Evolutionary conservation across 179 eudicot genomes (phyloP), one percentile per base, ranked within the genome.

Genomic region (Dionaea muscipula): DNA sequence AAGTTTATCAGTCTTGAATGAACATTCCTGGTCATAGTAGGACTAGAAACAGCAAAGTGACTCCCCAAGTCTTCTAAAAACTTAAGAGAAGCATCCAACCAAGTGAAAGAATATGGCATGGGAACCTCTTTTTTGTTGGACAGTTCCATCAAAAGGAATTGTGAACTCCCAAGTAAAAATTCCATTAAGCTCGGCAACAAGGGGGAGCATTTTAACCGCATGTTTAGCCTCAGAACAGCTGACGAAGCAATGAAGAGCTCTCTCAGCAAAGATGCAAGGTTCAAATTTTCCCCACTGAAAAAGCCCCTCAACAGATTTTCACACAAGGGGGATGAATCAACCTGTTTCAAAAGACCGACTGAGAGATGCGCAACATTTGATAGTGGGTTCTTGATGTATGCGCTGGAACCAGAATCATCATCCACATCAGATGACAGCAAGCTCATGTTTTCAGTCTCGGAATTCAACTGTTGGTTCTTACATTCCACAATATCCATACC

Each of bases 11-110:
- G 67, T 72, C 73, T 76, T 60, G 64, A 69, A 66, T 78, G 82
- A 40, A 72, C 51, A 60, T 63, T 49, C 67, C 68, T 61, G 36
- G 94, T 68, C 51, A 62, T 26, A 7, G 57, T 37, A 47, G 81
- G 69, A 64, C 72, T 64, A 37, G 72, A 61, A 19, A 56, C 55
- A 53, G 73, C 63, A 70, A 81, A 73, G 57, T 72, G 78, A 47
- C 60, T 65, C 45, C 86, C 99, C 46, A 88, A 63, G 72, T 80
- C 89, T 73, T 81, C 94, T 25, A 93, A 65, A 71, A 74, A 93
- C 56, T 75, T 80, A 49, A 69, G 70, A 46, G 77, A 59, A 47
- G 94, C 90, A 73, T 82, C 93, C 25, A 93, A 72, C 70, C 83
- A 90, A 60, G 78, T 67, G 66, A 77, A 75, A 60, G 74, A 65